phyloP scores from a whole-genome alignment of 176 grass and related monocot species.

The Phyllostachys edulis region DNA sequence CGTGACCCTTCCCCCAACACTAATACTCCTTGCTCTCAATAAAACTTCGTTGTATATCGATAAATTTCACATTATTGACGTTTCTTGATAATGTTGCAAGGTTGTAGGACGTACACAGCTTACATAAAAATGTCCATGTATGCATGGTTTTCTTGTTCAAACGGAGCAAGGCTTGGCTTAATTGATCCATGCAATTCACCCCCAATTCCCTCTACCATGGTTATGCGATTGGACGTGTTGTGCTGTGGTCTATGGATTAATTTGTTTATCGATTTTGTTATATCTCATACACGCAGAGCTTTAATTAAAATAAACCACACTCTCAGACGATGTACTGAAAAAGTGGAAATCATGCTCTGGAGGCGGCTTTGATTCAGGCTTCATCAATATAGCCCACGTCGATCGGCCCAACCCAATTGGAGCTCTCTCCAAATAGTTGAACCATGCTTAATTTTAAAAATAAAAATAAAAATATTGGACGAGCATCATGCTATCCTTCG shows the following conservation, averaged over 20 bases:
- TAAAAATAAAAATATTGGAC: neutral
- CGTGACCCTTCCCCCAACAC: no score
- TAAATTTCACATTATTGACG: neutral
- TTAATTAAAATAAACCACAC: neutral
- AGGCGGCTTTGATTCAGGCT: neutral
- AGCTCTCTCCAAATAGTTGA: neutral
- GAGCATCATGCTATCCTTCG: neutral
- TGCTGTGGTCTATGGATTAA: neutral
- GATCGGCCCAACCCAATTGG: neutral
- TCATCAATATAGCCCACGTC: neutral
- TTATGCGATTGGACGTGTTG: neutral
- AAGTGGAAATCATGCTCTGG: neutral
- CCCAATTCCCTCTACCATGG: neutral
- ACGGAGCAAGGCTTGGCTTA: neutral
- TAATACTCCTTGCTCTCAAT: neutral
- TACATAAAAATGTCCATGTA: neutral
- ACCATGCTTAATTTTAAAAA: neutral
- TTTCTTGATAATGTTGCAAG: neutral
- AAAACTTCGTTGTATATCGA: neutral
- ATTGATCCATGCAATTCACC: neutral
- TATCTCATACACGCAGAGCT: neutral
- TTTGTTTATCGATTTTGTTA: no score
- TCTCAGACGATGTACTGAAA: neutral
- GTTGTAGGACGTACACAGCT: neutral
- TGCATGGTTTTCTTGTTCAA: neutral